phyloP scores from a whole-genome alignment of 2,329 filamentous ascomycete genomes.

The Nemania sp. region DNA sequence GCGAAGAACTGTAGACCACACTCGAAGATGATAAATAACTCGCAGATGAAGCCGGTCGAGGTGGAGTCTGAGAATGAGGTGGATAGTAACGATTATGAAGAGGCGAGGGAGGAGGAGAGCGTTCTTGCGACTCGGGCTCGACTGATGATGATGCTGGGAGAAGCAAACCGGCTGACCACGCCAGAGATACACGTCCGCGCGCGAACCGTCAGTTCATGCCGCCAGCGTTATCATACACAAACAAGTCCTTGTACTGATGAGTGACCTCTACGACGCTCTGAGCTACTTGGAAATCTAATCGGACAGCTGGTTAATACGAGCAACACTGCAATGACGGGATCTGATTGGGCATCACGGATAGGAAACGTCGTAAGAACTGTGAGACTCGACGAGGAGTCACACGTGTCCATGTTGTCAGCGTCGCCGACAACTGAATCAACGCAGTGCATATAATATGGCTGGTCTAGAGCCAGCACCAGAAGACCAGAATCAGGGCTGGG shows the following conservation, averaged over 20 bases:
- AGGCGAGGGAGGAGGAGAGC: constrained; percentile 17
- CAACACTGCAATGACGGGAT: not conserved
- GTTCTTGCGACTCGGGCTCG: constrained; percentile 25
- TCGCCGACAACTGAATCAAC: not conserved
- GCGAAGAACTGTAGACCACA: constrained; percentile 21
- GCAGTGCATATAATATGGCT: not conserved
- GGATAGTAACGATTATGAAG: constrained; percentile 5
- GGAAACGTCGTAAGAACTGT: not conserved
- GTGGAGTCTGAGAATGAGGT: constrained; percentile 5
- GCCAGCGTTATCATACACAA: constrained; percentile 61
- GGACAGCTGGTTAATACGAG: constrained; percentile 15
- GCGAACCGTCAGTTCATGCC: constrained; percentile 42
- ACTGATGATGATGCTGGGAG: constrained; percentile 20
- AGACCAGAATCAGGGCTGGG: too few relatives aligned
- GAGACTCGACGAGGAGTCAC: too few relatives aligned
- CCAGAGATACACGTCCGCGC: constrained; percentile 46
- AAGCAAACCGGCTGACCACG: constrained; percentile 44
- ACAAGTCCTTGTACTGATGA: constrained; percentile 79
- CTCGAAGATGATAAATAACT: constrained; percentile 26
- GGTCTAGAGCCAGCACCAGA: not conserved
- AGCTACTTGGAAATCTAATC: constrained; percentile 72
- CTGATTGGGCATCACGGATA: not conserved
- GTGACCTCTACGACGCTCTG: constrained; percentile 84
- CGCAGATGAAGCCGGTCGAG: constrained; percentile 21
- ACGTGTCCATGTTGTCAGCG: not conserved